Base-by-base conservation (phyloP, 2,329 filamentous ascomycete genomes). In the Xylariaceae sp. region DNA sequence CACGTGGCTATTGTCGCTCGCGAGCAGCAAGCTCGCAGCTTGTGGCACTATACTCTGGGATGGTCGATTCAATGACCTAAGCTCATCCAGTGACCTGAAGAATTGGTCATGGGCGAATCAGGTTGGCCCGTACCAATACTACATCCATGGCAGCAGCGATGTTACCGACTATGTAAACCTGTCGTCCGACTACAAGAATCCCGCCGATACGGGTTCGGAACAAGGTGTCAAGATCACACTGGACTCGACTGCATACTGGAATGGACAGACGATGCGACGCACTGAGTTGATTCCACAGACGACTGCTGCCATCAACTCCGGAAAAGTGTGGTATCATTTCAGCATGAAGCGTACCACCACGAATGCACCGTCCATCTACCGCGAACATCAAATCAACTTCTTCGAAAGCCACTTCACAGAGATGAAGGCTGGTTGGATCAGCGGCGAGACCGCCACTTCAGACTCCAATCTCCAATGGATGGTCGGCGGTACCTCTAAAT, bases 231-330 rank as follows among this genome's bases (percentile, higher is more conserved):
- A 86, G 65, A 82, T 90, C 69, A 87, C 83, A 5, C 84, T 90
- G 45, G 73, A 77, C 63, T 68, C 69, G 61, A 85, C 80, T 1
- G 77, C 86, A 1, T 87, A 82, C 67, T 90, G 86, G 86, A 85
- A 89, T 69, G 83, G 82, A 18, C 84, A 88, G 65, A 81, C 69
- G 44, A 89, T 89, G 87, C 82, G 85, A 66, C 79, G 87, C 47
- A 89, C 84, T 0, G 87, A 90, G 71, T 73, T 90, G 54, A 90
- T 90, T 59, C 86, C 87, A 9, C 83, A 88, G 71, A 88, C 85
- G 0, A 79, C 69, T 2, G 81, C 81, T 0, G 75, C 83, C 53
- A 86, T 89, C 68, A 84, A 82, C 60, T 63, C 70, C n/a, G 86
- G 86, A 41, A 84, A 80, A 45, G 79, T 88, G 33, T 87, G 78